phyloP scores from a whole-genome alignment of 129 eudicot species.

The Ambrosia trifida region DNA sequence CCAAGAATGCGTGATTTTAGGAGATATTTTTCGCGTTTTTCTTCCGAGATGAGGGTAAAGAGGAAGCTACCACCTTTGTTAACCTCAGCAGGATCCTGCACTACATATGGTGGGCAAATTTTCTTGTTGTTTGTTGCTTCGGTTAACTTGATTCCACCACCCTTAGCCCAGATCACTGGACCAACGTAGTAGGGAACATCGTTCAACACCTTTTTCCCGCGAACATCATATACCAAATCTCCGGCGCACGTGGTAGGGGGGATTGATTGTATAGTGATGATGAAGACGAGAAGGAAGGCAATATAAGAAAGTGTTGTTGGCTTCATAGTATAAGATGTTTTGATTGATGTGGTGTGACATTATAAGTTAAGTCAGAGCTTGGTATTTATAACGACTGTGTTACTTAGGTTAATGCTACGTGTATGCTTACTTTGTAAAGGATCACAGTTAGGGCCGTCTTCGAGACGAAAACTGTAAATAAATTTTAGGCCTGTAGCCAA shows the following conservation, averaged over 20 bases:
- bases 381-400: too few species aligned
- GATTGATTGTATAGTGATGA: neutral
- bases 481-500: too few species aligned
- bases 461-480: too few species aligned
- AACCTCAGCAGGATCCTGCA: neutral
- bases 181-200: conserved; percentile 15
- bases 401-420: too few species aligned
- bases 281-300: neutral
- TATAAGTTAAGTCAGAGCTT: neutral
- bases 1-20: conserved; percentile 6
- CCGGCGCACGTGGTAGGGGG: neutral
- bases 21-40: conserved; percentile 1
- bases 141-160: conserved; percentile 25
- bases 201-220: conserved; percentile 15
- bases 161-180: conserved; percentile 12
- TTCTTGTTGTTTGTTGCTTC: neutral
- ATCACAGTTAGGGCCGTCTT: too few species aligned
- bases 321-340: neutral
- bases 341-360: neutral
- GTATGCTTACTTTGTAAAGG: too few species aligned
- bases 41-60: neutral
- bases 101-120: neutral
- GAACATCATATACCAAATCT: neutral
- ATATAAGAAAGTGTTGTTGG: neutral
- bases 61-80: neutral